These are phyloP conservation scores for Backusella circina DNA, from an alignment of 192 early-diverging fungal genomes.

Conservation along the genomic window DNA sequence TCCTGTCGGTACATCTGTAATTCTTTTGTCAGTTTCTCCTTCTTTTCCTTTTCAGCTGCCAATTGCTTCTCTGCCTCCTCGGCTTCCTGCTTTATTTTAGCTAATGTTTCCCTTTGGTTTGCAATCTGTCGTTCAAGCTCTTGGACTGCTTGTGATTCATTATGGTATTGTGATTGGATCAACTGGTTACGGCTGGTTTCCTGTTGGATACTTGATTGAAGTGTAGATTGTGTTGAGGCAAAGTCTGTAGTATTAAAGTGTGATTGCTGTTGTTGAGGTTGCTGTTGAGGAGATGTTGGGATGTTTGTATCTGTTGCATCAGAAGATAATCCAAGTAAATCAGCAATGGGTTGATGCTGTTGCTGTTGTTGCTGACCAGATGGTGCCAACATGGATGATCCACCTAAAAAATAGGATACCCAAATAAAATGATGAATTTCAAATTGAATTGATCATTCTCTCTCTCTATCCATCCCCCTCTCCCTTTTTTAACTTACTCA, in stretches of 20 bases:
- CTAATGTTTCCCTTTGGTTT: constrained; percentile 38
- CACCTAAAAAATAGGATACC: not conserved
- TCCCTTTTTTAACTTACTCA: not conserved
- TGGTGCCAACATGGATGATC: not conserved
- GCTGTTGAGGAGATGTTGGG: not conserved
- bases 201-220: constrained; percentile 42
- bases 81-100: constrained; percentile 47
- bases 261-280: not conserved
- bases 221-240: not conserved
- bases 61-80: constrained; percentile 49
- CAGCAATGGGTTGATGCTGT: not conserved
- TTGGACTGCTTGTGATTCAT: constrained; percentile 48
- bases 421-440: not conserved
- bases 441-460: not conserved
- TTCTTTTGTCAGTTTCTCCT: constrained; percentile 25
- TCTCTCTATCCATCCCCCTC: not conserved
- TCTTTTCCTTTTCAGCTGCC: constrained; percentile 40
- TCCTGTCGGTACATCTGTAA: constrained; percentile 16
- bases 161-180: constrained; percentile 53
- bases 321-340: not conserved
- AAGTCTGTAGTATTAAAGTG: not conserved
- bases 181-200: constrained; percentile 52
- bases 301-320: not conserved
- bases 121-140: constrained; percentile 49
- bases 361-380: not conserved